These are phyloP conservation scores for Pseudognaphalium luteoalbum DNA, from an alignment of 129 eudicot species.

Conservation along the genomic window DNA sequence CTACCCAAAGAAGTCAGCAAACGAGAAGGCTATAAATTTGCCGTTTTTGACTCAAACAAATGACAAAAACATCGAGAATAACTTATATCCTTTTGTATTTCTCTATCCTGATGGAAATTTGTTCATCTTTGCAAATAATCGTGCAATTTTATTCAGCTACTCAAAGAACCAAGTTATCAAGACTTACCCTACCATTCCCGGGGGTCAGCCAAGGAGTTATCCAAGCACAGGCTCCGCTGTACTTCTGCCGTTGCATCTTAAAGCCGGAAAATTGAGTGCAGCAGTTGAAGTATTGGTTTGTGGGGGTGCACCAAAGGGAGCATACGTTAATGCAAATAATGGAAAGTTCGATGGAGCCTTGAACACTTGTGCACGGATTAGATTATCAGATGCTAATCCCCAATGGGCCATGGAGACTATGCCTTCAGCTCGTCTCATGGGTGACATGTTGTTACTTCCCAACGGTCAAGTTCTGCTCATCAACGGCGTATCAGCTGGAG, in stretches of 20 bases:
- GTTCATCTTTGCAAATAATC: conserved; percentile 69
- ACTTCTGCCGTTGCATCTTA: conserved; percentile 53
- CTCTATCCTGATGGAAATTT: conserved; percentile 63
- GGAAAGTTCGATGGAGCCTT: conserved; percentile 46
- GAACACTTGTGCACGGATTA: conserved; percentile 48
- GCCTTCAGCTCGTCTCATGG: conserved; percentile 65
- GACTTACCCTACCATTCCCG: conserved; percentile 65
- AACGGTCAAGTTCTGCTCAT: conserved; percentile 52
- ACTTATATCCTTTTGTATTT: conserved; percentile 73
- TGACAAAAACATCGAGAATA: conserved; percentile 56
- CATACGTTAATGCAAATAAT: conserved; percentile 34
- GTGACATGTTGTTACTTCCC: conserved; percentile 64
- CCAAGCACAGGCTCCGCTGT: conserved; percentile 85
- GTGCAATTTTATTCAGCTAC: conserved; percentile 61
- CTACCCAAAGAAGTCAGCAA: conserved; percentile 45
- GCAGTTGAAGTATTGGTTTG: conserved; percentile 62
- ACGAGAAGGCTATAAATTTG: conserved; percentile 25
- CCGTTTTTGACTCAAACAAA: conserved; percentile 53
- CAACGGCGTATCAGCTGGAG: conserved; percentile 50
- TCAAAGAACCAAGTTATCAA: conserved; percentile 39
- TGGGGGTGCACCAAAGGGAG: conserved; percentile 68
- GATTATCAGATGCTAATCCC: conserved; percentile 47
- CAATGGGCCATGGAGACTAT: conserved; percentile 62
- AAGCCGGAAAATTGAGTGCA: conserved; percentile 23
- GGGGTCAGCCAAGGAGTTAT: conserved; percentile 71